Evolutionary conservation across 2,329 filamentous ascomycete species (phyloP).

Genomic region (Fusarium coicis): DNA sequence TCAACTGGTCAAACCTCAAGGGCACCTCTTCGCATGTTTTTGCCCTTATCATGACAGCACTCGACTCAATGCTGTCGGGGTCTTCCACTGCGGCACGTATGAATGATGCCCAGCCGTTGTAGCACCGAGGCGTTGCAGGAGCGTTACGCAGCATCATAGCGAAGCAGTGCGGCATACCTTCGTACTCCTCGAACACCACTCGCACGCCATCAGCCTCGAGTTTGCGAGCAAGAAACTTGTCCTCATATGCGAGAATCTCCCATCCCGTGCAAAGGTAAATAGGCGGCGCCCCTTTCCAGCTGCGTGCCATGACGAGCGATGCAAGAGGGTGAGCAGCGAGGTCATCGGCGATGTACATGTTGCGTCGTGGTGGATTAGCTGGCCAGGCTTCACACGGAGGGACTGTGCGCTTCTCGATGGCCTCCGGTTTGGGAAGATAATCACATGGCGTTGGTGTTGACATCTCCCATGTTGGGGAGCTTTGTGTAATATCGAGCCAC

Average conservation of each 20-base stretch:
- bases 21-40: conserved; percentile 61
- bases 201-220: conserved; percentile 66
- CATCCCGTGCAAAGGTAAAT: conserved; percentile 76
- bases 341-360: conserved; percentile 65
- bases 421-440: conserved; percentile 62
- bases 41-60: conserved; percentile 59
- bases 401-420: conserved; percentile 42
- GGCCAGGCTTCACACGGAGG: conserved; percentile 68
- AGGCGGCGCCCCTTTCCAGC: conserved; percentile 73
- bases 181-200: conserved; percentile 77
- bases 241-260: conserved; percentile 78
- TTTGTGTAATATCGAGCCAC: conserved; percentile 78
- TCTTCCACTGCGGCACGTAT: conserved; percentile 56
- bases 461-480: conserved; percentile 49
- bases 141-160: conserved; percentile 64
- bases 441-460: conserved; percentile 47
- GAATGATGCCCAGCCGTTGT: conserved; percentile 67
- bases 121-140: conserved; percentile 61
- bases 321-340: conserved; percentile 74
- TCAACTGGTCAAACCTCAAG: conserved; percentile 57
- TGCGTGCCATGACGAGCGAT: conserved; percentile 65
- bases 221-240: conserved; percentile 66
- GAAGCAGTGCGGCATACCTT: conserved; percentile 85
- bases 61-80: conserved; percentile 49
- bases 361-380: conserved; percentile 61